A percentile compares a stretch with the other conserved stretches of the same genome.
Evolutionary conservation across 495 filamentous ascomycete genomes (phyloP).

Genomic region (Hypoxylon trugodes): DNA sequence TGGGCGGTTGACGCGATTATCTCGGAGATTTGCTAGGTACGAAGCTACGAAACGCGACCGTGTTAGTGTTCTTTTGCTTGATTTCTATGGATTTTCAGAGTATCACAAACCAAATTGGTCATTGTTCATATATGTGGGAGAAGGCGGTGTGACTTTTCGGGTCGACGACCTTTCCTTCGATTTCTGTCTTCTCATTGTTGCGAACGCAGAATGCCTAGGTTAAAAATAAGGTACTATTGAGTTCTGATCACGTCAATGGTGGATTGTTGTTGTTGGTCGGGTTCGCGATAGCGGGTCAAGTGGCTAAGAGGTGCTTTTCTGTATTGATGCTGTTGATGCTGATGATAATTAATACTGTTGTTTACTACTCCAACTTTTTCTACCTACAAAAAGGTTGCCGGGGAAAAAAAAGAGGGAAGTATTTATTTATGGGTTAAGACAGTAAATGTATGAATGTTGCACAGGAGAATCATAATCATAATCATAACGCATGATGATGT

Average conservation of each 20-base stretch:
- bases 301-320: slow-evolving; percentile 10
- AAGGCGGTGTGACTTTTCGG: slow-evolving; percentile 74
- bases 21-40: slow-evolving; percentile 82
- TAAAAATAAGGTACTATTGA: background rate
- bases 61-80: slow-evolving; percentile 41
- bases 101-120: slow-evolving; percentile 80
- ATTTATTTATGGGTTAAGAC: slow-evolving; percentile 30
- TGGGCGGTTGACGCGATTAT: slow-evolving; percentile 78
- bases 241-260: background rate
- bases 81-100: slow-evolving; percentile 41
- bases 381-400: slow-evolving; percentile 26
- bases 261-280: slow-evolving; percentile 4
- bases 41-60: slow-evolving; percentile 60
- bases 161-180: slow-evolving; percentile 39
- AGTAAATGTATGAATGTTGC: slow-evolving; percentile 31
- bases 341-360: slow-evolving; percentile 28
- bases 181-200: slow-evolving; percentile 39
- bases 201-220: slow-evolving; percentile 1
- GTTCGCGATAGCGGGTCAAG: background rate
- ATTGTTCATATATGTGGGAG: slow-evolving; percentile 83
- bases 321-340: background rate
- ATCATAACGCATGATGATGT: slow-evolving; percentile 42
- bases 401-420: slow-evolving; percentile 22
- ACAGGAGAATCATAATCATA: too few species aligned
- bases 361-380: slow-evolving; percentile 26